Evolutionary conservation across 1,284 basidiomycete species (phyloP), one percentile per base, ranked within the genome.

Genomic region (Ganoderma sp.): DNA sequence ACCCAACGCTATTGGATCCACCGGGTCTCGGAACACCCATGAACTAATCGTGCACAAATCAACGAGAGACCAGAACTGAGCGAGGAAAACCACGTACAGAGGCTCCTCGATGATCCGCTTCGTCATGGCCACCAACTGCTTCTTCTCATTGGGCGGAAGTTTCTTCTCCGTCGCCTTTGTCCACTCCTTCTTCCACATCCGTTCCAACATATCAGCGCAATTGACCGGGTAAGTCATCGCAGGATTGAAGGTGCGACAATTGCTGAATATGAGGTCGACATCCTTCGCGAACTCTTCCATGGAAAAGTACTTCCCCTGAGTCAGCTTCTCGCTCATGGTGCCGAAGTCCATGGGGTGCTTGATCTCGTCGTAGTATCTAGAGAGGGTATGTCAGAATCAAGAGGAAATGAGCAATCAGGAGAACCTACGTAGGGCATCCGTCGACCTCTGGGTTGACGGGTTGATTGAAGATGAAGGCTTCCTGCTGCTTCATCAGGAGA

Each of bases 311-410:
- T 86, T 84, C 61, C 85, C 86, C 65, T 85, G 79, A 50, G 86
- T 85, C 64, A 98, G 81, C 76, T 95, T 96, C 61, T 83, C 84
- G 43, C 81, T 79, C 77, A 99, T 94, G 12, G 97, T 98, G 12
- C 89, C 89, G 66, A 99, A 90, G 81, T 99, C 97, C 96, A 99
- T 99, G 7, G 98, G 98, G 71, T 92, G 81, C 72, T 88, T 84
- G 78, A 99, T 98, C 81, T 99, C 98, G 12, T 98, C 90, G 68
- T 93, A 90, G 79, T 99, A 99, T 19, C 95, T 97, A 73, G 32
- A 72, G 34, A 72, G 42, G 50, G 14, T 12, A 22, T 41, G 32
- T 22, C 52, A 32, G 28, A 54, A 34, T 71, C 22, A 74, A 64
- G 41, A 48, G 22, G 61, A 61, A 71, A 65, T 2, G 8, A 34